Evolutionary conservation across 1,284 basidiomycete genomes (phyloP), one percentile per base, ranked within the genome.

Genomic region (Austropuccinia psidii): DNA sequence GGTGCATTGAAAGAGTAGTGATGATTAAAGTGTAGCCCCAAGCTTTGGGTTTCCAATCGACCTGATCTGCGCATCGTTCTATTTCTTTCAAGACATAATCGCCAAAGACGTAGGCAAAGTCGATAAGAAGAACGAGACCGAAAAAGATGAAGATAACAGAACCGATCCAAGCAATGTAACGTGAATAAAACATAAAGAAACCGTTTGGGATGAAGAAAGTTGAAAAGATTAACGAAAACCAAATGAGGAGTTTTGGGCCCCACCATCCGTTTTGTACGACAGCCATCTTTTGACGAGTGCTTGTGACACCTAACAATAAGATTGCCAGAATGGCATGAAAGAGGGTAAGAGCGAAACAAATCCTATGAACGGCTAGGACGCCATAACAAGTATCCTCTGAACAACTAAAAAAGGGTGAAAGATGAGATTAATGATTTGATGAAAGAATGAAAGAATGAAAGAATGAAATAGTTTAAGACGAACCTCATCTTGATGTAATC

Each of bases 181-280:
- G 35, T n/a, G 70, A 73, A 47, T 88, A 97, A 81, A 95, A 90
- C 81, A 95, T 91, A 82, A 95, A 94, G 85, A 96, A 94, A 62
- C 85, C 88, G 79, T 95, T 95, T 0, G 93, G 93, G 76, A 95
- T 90, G 81, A 95, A 88, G 85, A 98, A 99, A 5, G 89, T 90
- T 31, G 90, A 81, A 55, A 85, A 83, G 74, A 95, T 83, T 67
- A 95, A 85, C 72, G 90, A 77, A 31, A 93, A 78, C 91, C 91
- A 94, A 5, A 90, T 83, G 58, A 97, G 84, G 41, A 93, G 87
- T 81, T 99, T 99, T 15, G 93, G 94, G 41, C 95, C 95, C 95
- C 95, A 99, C 94, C 94, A 99, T 89, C 95, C 95, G 80, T 99
- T 99, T 84, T 99, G 95, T 74, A 99, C 88, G 13, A 92, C 88